Conservation (phyloP, 2,329 filamentous ascomycete genomes). For the Pestalotiopsis sp. region DNA sequence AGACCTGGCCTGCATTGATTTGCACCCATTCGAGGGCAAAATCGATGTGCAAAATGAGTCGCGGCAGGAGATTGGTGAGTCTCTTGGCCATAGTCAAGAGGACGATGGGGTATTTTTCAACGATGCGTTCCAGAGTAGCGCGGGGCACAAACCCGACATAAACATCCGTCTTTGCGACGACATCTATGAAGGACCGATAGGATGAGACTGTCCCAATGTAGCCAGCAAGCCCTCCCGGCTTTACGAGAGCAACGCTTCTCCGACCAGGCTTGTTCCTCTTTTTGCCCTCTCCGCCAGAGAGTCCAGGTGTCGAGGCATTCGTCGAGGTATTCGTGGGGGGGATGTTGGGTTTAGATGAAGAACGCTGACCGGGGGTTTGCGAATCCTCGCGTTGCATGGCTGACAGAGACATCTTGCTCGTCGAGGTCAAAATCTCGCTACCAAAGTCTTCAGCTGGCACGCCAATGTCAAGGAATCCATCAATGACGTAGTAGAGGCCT, state of each 20-base stretch:
- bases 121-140: slow-evolving; percentile 83
- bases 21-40: slow-evolving; percentile 99
- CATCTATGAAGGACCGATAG: slow-evolving; percentile 94
- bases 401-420: slow-evolving; percentile 36
- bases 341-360: slow-evolving; percentile 19
- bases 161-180: slow-evolving; percentile 96
- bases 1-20: slow-evolving; percentile 90
- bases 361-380: slow-evolving; percentile 20
- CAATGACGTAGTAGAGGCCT: slow-evolving; percentile 94
- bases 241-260: slow-evolving; percentile 85
- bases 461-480: slow-evolving; percentile 93
- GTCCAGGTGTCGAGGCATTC: slow-evolving; percentile 17
- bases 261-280: slow-evolving; percentile 51
- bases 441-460: slow-evolving; percentile 69
- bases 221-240: slow-evolving; percentile 90
- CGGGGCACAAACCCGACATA: slow-evolving; percentile 95
- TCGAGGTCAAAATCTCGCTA: slow-evolving; percentile 43
- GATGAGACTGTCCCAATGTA: slow-evolving; percentile 95
- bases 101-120: slow-evolving; percentile 90
- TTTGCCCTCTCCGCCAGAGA: slow-evolving; percentile 38
- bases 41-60: slow-evolving; percentile 92
- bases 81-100: slow-evolving; percentile 95
- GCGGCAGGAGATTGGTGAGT: slow-evolving; percentile 84
- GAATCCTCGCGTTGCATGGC: slow-evolving; percentile 38
- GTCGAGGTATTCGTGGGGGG: slow-evolving; percentile 8